Base-by-base conservation (phyloP, 768 basidiomycete species). In the Lentinula sp. region DNA sequence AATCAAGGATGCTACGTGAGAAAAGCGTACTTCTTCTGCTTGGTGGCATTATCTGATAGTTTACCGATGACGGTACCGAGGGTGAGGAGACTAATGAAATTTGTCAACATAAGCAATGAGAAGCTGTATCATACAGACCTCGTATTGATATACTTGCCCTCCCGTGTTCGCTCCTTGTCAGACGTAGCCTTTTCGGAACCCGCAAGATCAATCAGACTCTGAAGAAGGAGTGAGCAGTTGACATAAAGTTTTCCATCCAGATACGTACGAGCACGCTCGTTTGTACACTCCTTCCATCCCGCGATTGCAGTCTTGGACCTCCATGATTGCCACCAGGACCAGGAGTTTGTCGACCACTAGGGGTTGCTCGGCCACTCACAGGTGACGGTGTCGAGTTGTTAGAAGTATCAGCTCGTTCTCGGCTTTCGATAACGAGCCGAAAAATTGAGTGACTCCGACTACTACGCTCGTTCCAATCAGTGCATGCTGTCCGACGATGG, bases 381-480 rank as follows among this genome's bases (percentile, higher is more conserved):
- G 70, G 70, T 15, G 70, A 68, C 3, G 71, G 66, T 15, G 63
- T 66, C 15, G 74, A 72, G 10, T 76, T 76, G 37, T 79, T 39
- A 16, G 61, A 23, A 21, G 21, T 83, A 11, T 86, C 86, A 0
- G 78, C 78, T 59, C 87, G 76, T 68, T 88, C 91, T 57, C 92
- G 77, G 66, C 91, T 93, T 72, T 97, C 94, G 54, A 96, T 87
- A 0, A 98, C 95, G 32, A 98, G 82, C 34, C 95, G 78, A 72
- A 98, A 97, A 0, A 98, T 91, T 65, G 90, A 92, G 71, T 98
- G 96, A 76, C 93, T 95, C 37, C 96, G 80, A 70, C 92, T 94
- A 75, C 92, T 95, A 61, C 96, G 76, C 67, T 95, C 91, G 70
- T 99, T 99, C 96, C 96, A 99, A 68, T 99, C 96, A n/a, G 97